Conservation (phyloP, 148 eudicot species). For the Heliosperma pusillum region DNA sequence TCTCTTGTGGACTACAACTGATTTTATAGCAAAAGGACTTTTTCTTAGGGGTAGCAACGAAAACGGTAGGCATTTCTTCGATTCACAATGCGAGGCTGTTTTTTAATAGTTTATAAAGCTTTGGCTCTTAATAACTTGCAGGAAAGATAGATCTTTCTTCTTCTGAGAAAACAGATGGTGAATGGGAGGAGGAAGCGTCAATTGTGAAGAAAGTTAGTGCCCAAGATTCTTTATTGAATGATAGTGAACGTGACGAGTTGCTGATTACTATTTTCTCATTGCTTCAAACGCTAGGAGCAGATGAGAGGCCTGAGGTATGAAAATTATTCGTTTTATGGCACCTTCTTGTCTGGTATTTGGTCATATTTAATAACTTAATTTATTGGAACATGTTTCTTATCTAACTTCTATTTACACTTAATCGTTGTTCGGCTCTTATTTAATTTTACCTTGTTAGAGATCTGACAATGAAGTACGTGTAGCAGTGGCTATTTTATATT, state of each 20-base stretch:
- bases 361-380: not conserved
- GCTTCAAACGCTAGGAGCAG: constrained; percentile 89
- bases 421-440: not conserved
- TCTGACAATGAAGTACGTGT: not conserved
- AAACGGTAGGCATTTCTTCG: constrained; percentile 25
- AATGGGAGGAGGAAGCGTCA: constrained; percentile 32
- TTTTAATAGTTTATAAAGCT: not conserved
- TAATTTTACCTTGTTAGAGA: constrained; percentile 8
- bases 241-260: constrained; percentile 64
- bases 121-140: constrained; percentile 15
- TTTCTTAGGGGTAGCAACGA: constrained; percentile 34
- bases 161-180: constrained; percentile 31
- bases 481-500: not conserved
- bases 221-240: constrained; percentile 40
- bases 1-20: constrained; percentile 92
- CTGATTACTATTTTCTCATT: constrained; percentile 72
- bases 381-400: not conserved
- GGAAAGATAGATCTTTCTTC: constrained; percentile 24
- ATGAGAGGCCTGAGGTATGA: constrained; percentile 95
- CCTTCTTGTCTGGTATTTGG: not conserved
- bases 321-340: not conserved
- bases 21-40: constrained; percentile 85
- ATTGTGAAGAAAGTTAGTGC: constrained; percentile 28
- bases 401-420: not conserved
- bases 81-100: not conserved